A percentile compares a stretch with the other conserved stretches of the same genome.
Conservation (phyloP, 345 rosid genomes). For the Moricandia moricandioides region DNA sequence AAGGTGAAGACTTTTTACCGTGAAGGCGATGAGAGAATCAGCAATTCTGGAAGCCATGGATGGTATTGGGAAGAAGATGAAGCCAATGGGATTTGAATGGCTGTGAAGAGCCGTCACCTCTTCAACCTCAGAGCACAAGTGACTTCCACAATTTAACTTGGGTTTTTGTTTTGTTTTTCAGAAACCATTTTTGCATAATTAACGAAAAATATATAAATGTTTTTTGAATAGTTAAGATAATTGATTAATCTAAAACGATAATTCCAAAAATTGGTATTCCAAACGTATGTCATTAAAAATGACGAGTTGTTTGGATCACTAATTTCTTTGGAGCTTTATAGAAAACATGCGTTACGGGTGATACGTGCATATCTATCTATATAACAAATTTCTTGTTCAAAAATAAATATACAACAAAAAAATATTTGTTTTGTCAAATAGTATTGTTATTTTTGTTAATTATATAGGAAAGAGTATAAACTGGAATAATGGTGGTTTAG, state of each 20-base stretch:
- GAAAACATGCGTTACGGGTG: constrained; percentile 24
- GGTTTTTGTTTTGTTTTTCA: neutral
- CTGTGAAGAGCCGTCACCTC: constrained; percentile 30
- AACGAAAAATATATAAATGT: neutral
- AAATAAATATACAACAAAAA: neutral
- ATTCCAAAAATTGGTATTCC: neutral
- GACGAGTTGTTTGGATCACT: constrained; percentile 16
- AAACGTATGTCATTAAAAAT: constrained; percentile 12
- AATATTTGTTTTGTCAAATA: neutral
- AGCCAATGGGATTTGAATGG: constrained; percentile 26
- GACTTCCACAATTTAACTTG: neutral
- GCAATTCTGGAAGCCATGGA: constrained; percentile 74
- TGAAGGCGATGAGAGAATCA: constrained; percentile 54
- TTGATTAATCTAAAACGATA: neutral
- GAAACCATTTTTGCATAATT: neutral
- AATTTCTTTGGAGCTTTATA: neutral
- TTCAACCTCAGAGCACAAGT: constrained; percentile 10
- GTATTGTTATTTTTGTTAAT: neutral
- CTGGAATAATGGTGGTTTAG: neutral
- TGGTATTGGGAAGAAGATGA: constrained; percentile 24
- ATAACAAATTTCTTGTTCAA: neutral
- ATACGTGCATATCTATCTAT: constrained; percentile 1
- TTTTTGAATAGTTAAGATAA: too few species aligned
- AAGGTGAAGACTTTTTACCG: constrained; percentile 39
- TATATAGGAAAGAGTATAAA: neutral